A percentile compares a stretch with the other conserved stretches of the same genome.
Evolutionary conservation across 2,329 filamentous ascomycete genomes (phyloP).

Genomic region (Colletotrichum paranaense): DNA sequence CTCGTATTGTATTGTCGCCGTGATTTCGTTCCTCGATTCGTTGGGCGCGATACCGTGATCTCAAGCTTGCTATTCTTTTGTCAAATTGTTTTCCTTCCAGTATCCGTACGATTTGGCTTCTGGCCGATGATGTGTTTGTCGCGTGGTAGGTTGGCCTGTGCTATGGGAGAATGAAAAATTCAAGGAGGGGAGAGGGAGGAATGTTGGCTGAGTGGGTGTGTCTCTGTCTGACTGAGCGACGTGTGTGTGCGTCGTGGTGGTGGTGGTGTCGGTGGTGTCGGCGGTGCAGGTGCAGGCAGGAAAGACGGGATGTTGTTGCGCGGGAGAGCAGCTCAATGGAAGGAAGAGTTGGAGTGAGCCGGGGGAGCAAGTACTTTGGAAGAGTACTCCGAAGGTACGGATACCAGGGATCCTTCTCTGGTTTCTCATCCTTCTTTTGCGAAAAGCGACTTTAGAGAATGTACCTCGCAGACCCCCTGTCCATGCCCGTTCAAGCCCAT

Average conservation of each 20-base stretch:
- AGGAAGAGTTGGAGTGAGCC: neutral
- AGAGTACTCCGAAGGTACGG: neutral
- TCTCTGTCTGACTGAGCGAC: constrained; percentile 23
- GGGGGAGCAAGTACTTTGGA: neutral
- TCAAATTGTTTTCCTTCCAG: neutral
- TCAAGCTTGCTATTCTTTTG: neutral
- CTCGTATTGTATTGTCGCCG: constrained; percentile 3
- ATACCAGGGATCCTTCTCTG: neutral
- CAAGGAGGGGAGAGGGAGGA: constrained; percentile 14
- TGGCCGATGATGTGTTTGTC: neutral
- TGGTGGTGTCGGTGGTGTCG: constrained; percentile 25
- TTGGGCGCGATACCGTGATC: neutral
- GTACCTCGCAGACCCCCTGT: constrained; percentile 1
- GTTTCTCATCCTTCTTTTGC: neutral
- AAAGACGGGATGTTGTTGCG: constrained; percentile 24
- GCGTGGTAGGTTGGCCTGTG: neutral
- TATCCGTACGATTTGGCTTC: neutral
- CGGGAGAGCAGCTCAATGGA: neutral
- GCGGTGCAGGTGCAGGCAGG: constrained; percentile 4
- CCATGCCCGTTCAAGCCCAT: neutral
- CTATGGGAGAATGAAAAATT: neutral
- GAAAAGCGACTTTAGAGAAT: neutral
- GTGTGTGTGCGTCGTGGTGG: constrained; percentile 4
- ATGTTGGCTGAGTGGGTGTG: neutral
- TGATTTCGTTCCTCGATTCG: neutral